A percentile compares a stretch with the other conserved stretches of the same genome.
Evolutionary conservation across 306 rosid species (phyloP).

Genomic region (Coriaria nepalensis): DNA sequence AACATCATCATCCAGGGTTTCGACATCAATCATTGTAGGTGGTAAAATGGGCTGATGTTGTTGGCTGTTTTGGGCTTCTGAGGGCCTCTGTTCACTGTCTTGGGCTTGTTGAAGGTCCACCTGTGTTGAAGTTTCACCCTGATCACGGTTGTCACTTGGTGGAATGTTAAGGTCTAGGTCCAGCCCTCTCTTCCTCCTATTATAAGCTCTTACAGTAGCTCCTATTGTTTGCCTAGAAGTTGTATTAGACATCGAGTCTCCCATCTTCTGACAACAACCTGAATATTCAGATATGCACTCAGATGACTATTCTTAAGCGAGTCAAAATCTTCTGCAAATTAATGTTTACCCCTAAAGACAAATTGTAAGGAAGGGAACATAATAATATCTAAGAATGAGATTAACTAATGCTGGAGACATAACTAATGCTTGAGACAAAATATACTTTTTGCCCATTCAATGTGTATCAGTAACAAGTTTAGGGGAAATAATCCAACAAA

Average conservation of each 20-base stretch:
- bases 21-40: conserved; percentile 54
- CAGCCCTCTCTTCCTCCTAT: conserved; percentile 24
- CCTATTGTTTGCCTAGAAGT: conserved; percentile 24
- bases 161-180: conserved; percentile 43
- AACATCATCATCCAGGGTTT: conserved; percentile 83
- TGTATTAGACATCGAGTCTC: conserved; percentile 14
- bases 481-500: too few relatives aligned
- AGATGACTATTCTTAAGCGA: too few relatives aligned
- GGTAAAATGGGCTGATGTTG: not conserved
- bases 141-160: conserved; percentile 30
- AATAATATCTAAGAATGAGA: too few relatives aligned
- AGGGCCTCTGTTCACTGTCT: conserved; percentile 15
- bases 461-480: too few relatives aligned
- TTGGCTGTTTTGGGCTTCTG: not conserved
- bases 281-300: not conserved
- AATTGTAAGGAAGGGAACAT: too few relatives aligned
- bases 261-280: conserved; percentile 7
- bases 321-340: too few relatives aligned
- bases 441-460: too few relatives aligned
- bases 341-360: too few relatives aligned
- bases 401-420: too few relatives aligned
- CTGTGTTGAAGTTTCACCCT: conserved; percentile 29
- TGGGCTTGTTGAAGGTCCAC: conserved; percentile 12
- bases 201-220: conserved; percentile 18
- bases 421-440: too few relatives aligned